Percentiles rank a stretch among this genome's conserved stretches.
Conservation (phyloP, 208 protist species). For the Lotmaria passim region DNA sequence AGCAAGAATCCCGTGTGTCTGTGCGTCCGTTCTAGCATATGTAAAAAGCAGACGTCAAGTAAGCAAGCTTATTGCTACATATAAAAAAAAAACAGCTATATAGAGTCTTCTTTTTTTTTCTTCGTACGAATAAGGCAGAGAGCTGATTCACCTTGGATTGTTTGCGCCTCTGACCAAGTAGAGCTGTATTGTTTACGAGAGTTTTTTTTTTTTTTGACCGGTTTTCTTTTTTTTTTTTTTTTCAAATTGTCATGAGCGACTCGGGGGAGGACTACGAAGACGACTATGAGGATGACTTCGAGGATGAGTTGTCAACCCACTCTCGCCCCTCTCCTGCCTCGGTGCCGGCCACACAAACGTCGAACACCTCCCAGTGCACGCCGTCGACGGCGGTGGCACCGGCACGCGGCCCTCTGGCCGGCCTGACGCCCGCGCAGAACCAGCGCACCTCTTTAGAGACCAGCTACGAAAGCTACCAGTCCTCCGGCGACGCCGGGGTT, state of each 20-base stretch:
- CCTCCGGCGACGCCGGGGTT: neutral
- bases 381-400: neutral
- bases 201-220: neutral
- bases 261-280: conserved; percentile 31
- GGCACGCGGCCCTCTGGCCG: neutral
- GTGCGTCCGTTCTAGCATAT: too few relatives aligned
- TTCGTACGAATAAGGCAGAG: too few relatives aligned
- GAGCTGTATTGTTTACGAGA: too few relatives aligned
- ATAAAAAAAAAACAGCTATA: too few relatives aligned
- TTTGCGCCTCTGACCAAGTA: too few relatives aligned
- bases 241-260: conserved; percentile 12
- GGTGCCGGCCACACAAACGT: neutral
- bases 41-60: too few relatives aligned
- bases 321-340: neutral
- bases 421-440: neutral
- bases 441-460: neutral
- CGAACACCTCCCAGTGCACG: neutral
- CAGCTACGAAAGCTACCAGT: conserved; percentile 21
- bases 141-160: too few relatives aligned
- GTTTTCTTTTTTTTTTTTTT: neutral
- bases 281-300: conserved; percentile 31
- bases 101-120: too few relatives aligned
- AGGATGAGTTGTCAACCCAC: conserved; percentile 10
- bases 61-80: too few relatives aligned
- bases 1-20: too few relatives aligned